A percentile compares a stretch with the other conserved stretches of the same genome.
phyloP scores from a whole-genome alignment of 2,329 filamentous ascomycete species.

The Botrytis fabae region DNA sequence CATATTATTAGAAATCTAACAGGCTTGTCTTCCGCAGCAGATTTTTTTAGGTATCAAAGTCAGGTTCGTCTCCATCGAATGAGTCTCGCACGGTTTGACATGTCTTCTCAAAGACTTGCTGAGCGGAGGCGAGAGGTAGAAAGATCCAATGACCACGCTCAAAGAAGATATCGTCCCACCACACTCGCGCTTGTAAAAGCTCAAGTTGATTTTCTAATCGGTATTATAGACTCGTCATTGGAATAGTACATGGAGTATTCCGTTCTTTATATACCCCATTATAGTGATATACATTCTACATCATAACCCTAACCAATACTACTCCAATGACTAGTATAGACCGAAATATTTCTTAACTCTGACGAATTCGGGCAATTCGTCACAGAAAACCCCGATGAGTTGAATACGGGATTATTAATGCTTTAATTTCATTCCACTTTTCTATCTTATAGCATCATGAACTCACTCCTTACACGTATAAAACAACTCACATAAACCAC shows the following conservation, averaged over 20 bases:
- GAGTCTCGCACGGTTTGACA: neutral
- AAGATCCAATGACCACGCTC: neutral
- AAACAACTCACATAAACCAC: neutral
- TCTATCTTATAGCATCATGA: neutral
- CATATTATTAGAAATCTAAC: neutral
- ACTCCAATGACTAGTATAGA: no score
- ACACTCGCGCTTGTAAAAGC: neutral
- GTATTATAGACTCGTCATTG: neutral
- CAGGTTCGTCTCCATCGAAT: neutral
- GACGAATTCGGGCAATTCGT: neutral
- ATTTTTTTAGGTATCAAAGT: neutral
- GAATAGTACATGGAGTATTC: neutral
- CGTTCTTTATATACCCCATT: neutral
- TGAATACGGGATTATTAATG: neutral
- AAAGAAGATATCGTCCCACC: neutral
- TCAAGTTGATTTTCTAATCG: neutral
- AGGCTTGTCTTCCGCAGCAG: neutral
- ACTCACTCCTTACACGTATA: neutral
- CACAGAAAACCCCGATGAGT: neutral
- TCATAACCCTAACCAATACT: no score
- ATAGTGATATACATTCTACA: no score
- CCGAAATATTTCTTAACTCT: no score
- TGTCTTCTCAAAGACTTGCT: neutral
- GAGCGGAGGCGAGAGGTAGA: neutral
- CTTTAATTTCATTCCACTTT: neutral